These are phyloP conservation scores for Dactylellina leptospora DNA, from an alignment of 2,329 filamentous ascomycete genomes.

Conservation along the genomic window DNA sequence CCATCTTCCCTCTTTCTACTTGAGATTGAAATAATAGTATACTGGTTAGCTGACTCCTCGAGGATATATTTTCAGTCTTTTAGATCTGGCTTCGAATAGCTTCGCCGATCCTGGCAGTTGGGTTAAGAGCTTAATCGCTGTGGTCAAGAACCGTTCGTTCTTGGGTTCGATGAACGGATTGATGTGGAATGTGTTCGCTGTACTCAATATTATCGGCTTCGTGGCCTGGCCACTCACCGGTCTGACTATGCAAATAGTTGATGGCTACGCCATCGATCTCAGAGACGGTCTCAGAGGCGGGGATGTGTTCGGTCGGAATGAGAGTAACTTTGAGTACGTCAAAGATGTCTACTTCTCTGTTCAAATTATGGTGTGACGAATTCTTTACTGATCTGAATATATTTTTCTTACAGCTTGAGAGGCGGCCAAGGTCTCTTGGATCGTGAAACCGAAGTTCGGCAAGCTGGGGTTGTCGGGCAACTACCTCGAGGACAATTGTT, in stretches of 20 bases:
- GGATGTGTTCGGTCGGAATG: background rate
- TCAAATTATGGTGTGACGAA: background rate
- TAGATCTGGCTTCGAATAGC: background rate
- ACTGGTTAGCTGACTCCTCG: too few species aligned
- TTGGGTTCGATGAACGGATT: background rate
- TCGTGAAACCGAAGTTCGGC: background rate
- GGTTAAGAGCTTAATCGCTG: background rate
- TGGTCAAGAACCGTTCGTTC: background rate
- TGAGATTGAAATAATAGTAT: too few species aligned
- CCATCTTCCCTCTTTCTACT: too few species aligned
- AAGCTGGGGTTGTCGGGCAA: background rate
- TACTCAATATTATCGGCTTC: slow-evolving; percentile 15
- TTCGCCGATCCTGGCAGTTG: slow-evolving; percentile 18
- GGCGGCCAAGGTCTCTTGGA: background rate
- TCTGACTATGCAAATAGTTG: slow-evolving; percentile 34
- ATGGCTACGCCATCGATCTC: slow-evolving; percentile 7
- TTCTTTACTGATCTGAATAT: background rate
- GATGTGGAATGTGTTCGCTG: slow-evolving; percentile 11
- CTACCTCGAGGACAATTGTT: background rate
- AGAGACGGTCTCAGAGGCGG: background rate
- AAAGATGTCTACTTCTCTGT: background rate
- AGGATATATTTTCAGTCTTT: slow-evolving; percentile 9
- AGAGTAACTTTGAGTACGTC: background rate
- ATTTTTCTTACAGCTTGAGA: background rate
- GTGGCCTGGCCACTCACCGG: slow-evolving; percentile 25